These are phyloP conservation scores for Hsuehochloa calcarea DNA, from an alignment of 176 grass and related monocot genomes.

Conservation along the genomic window DNA sequence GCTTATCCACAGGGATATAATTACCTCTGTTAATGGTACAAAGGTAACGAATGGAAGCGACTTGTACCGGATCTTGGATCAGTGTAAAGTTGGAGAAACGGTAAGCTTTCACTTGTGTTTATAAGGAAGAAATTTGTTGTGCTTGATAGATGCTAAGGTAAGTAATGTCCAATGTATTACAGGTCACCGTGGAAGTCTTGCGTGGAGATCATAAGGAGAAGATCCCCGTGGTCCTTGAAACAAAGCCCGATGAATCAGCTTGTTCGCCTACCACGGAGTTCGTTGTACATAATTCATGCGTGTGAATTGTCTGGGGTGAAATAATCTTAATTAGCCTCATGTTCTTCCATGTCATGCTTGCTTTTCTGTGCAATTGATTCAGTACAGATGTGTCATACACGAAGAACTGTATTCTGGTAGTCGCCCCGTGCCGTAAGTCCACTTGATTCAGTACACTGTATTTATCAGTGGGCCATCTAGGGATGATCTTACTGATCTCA, in stretches of 20 bases:
- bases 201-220: conserved; percentile 96
- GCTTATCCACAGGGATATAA: conserved; percentile 88
- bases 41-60: conserved; percentile 90
- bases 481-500: conserved; percentile 21
- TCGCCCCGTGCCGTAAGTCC: not conserved
- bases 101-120: conserved; percentile 31
- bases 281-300: conserved; percentile 48
- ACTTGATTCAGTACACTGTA: not conserved
- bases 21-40: conserved; percentile 87
- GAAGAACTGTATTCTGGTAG: not conserved
- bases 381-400: not conserved
- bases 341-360: not conserved
- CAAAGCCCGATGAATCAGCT: conserved; percentile 75
- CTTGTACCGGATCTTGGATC: conserved; percentile 91
- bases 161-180: not conserved
- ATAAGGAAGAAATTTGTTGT: not conserved
- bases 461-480: conserved; percentile 9
- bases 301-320: conserved; percentile 18
- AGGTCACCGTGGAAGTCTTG: conserved; percentile 92
- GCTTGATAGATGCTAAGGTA: not conserved
- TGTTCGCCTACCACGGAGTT: conserved; percentile 21
- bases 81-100: conserved; percentile 97
- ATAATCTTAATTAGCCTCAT: not conserved
- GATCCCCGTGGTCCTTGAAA: conserved; percentile 81
- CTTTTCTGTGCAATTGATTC: not conserved